Conservation (phyloP, 2,329 filamentous ascomycete species). For the Rhynchosporium secalis region DNA sequence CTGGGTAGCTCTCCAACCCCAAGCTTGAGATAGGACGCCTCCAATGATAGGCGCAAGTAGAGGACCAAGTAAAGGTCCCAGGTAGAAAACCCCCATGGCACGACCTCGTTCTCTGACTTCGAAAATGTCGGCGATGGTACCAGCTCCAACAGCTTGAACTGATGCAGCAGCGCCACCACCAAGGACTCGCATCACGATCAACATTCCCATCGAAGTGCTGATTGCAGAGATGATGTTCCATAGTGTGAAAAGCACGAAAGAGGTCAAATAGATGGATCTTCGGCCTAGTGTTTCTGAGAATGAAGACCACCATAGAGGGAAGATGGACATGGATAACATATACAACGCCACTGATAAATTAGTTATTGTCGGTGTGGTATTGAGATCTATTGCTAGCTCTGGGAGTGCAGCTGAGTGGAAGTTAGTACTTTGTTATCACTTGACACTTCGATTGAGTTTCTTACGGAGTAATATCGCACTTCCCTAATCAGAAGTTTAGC, state of each 20-base stretch:
- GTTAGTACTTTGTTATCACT: not conserved
- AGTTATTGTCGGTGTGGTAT: conserved; percentile 63
- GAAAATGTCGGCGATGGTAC: conserved; percentile 82
- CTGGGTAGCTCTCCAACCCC: conserved; percentile 75
- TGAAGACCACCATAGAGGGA: conserved; percentile 79
- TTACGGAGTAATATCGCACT: conserved; percentile 67
- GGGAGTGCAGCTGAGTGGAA: conserved; percentile 60
- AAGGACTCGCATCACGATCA: conserved; percentile 74
- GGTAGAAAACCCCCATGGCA: conserved; percentile 83
- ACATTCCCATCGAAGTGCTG: conserved; percentile 69
- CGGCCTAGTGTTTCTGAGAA: conserved; percentile 75
- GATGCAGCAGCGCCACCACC: conserved; percentile 76
- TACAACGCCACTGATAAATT: conserved; percentile 75
- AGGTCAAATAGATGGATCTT: conserved; percentile 75
- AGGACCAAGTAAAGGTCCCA: conserved; percentile 75
- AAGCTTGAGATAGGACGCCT: conserved; percentile 65
- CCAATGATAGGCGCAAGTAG: conserved; percentile 76
- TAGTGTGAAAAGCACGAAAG: conserved; percentile 70
- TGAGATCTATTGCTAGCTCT: conserved; percentile 61
- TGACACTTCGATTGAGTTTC: not conserved
- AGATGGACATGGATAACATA: conserved; percentile 81
- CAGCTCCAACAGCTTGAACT: conserved; percentile 80
- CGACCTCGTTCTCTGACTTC: conserved; percentile 68
- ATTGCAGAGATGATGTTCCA: conserved; percentile 71
- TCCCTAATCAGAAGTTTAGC: conserved; percentile 45